phyloP scores from a whole-genome alignment of 768 basidiomycete species.

The Boletus sp. region DNA sequence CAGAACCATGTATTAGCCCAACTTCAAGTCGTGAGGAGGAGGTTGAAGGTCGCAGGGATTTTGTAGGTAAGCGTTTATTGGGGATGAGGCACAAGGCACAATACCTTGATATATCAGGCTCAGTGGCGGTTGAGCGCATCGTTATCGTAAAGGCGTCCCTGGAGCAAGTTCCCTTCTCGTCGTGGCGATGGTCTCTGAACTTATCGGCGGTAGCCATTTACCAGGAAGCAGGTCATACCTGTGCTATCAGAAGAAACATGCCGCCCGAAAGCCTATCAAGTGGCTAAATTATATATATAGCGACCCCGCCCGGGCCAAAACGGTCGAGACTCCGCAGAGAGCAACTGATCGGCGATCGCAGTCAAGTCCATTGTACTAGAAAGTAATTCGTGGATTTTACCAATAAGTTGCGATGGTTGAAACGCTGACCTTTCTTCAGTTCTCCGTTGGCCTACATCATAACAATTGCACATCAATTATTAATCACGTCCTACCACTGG shows the following conservation, averaged over 20 bases:
- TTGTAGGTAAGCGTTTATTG: too few relatives aligned
- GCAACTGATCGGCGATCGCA: background rate
- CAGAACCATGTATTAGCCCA: too few relatives aligned
- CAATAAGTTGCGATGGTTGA: too few relatives aligned
- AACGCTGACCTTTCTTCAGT: too few relatives aligned
- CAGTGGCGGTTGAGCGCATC: background rate
- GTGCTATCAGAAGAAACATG: background rate
- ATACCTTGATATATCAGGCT: background rate
- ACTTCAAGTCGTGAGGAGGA: too few relatives aligned
- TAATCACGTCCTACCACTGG: too few relatives aligned
- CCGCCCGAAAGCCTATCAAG: background rate
- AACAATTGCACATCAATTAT: too few relatives aligned
- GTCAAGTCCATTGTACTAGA: too few relatives aligned
- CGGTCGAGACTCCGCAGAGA: background rate
- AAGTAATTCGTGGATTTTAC: too few relatives aligned
- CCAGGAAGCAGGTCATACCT: background rate
- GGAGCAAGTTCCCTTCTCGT: background rate
- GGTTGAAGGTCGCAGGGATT: too few relatives aligned
- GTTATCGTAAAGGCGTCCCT: background rate
- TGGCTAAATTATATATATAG: background rate
- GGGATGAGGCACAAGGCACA: too few relatives aligned
- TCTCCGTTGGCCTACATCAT: too few relatives aligned
- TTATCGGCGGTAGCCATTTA: background rate
- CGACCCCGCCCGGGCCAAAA: background rate
- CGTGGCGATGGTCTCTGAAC: background rate